Evolutionary conservation across 495 filamentous ascomycete species (phyloP).

Genomic region (Thozetella sp.): DNA sequence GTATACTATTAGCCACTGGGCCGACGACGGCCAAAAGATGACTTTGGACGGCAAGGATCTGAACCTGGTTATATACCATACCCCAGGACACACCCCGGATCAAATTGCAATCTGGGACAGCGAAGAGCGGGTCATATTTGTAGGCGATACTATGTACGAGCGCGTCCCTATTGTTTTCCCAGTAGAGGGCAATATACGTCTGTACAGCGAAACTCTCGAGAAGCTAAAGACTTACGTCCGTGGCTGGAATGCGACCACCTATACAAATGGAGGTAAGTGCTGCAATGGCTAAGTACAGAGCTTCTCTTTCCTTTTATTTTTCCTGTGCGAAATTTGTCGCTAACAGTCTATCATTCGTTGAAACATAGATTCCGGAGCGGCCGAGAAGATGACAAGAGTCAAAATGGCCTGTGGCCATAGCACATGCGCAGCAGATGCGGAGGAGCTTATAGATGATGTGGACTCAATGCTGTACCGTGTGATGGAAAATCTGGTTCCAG

Average conservation of each 20-base stretch:
- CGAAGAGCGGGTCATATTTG: not conserved
- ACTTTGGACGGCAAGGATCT: not conserved
- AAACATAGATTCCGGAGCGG: not conserved
- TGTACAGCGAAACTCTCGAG: constrained; percentile 1
- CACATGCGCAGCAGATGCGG: not conserved
- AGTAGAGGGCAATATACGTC: not conserved
- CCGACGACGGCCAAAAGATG: not conserved
- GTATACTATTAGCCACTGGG: constrained; percentile 1
- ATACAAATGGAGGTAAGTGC: not conserved
- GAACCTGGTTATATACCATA: constrained; percentile 1
- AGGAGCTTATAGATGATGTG: not conserved
- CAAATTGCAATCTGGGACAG: constrained; percentile 1
- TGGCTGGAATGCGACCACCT: not conserved
- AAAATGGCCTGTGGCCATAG: constrained; percentile 4
- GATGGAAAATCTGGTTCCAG: not conserved
- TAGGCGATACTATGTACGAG: constrained; percentile 1
- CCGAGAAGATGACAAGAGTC: not conserved
- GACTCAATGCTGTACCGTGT: not conserved
- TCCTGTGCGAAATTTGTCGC: not conserved
- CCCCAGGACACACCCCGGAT: not conserved
- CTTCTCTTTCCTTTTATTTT: not conserved
- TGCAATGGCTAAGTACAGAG: not conserved
- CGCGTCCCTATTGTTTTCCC: not conserved
- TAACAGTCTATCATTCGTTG: not conserved
- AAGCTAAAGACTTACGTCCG: not conserved